Evolutionary conservation across 108 stramenopile species (phyloP).

Genomic region (Nannochloropsis salina): DNA sequence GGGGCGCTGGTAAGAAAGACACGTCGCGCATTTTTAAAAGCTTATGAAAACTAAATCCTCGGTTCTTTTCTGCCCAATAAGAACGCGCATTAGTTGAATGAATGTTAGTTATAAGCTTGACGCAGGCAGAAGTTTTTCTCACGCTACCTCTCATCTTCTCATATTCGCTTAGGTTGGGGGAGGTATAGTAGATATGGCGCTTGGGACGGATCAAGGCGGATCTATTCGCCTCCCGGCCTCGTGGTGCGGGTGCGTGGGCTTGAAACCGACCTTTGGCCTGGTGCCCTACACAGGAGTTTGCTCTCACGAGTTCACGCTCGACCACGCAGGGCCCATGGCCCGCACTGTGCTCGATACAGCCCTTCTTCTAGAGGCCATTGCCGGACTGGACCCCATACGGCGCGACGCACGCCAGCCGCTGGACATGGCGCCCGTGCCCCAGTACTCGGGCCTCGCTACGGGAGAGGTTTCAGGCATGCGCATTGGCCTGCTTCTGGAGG

Average conservation of each 20-base stretch:
- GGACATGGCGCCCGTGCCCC: background rate
- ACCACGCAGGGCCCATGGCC: conserved; percentile 78
- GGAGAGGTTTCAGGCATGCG: background rate
- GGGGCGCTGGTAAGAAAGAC: background rate
- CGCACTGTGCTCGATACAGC: conserved; percentile 35
- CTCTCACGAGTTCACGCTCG: conserved; percentile 86
- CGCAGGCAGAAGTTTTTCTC: background rate
- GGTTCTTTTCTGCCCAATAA: too few species aligned
- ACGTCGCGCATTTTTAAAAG: too few species aligned
- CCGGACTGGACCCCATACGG: conserved; percentile 23
- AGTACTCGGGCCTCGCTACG: background rate
- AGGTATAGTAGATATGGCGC: conserved; percentile 68
- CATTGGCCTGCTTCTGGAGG: background rate
- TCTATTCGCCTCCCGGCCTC: conserved; percentile 88
- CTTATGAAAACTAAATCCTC: too few species aligned
- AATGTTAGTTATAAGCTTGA: background rate
- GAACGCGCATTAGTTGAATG: too few species aligned
- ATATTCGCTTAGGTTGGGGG: background rate
- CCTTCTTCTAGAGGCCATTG: conserved; percentile 30
- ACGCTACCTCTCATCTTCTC: background rate
- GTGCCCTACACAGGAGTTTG: conserved; percentile 82
- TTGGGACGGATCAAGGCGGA: conserved; percentile 96
- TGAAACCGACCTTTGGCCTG: conserved; percentile 89
- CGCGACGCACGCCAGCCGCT: background rate
- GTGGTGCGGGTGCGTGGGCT: conserved; percentile 84